Evolutionary conservation across 2,329 filamentous ascomycete genomes (phyloP), one percentile per base, ranked within the genome.

Genomic region (Endoconidiophora laricicola): DNA sequence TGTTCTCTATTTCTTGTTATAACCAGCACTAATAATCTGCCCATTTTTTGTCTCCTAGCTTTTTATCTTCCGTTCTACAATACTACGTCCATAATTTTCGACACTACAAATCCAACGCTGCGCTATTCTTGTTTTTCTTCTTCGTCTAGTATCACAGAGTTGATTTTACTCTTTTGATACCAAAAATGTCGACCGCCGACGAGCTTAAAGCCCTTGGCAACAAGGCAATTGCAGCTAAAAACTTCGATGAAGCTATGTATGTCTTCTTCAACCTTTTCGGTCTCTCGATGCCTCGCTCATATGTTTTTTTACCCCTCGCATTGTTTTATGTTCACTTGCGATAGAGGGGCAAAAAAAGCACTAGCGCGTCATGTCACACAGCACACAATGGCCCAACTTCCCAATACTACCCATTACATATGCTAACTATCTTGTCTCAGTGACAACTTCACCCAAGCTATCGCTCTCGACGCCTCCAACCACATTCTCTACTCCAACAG

Each of bases 401-500:
- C 6, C 9, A 33, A 33, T 33, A 33, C 29, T 33, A 33, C 29
- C 29, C 29, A 33, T 33, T 33, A 33, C 29, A 33, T 33, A 9
- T 33, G 29, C 29, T 33, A 33, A 33, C 10, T 26, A 26, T 20
- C 42, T 18, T 38, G 3, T 39, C 44, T 41, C 58, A 95, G 90
- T 65, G 82, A 88, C 58, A 91, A 95, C 63, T 98, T 98, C 68
- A 83, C 87, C 52, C 76, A 94, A 67, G 91, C 91, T 48, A 95
- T 98, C 62, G 83, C 79, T 51, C 68, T 94, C 60, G 85, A 95
- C 56, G 82, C 88, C 46, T 69, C 72, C 55, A 98, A 98, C 67
- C 91, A 98, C 67, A 90, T 98, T 58, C 83, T 98, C 52, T 98
- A 90, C 75, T 96, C 88, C 62, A 98, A 98, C 70, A 81, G 91